Conservation (phyloP, 2,329 filamentous ascomycete species). For the Hymenoscyphus fraxineus region DNA sequence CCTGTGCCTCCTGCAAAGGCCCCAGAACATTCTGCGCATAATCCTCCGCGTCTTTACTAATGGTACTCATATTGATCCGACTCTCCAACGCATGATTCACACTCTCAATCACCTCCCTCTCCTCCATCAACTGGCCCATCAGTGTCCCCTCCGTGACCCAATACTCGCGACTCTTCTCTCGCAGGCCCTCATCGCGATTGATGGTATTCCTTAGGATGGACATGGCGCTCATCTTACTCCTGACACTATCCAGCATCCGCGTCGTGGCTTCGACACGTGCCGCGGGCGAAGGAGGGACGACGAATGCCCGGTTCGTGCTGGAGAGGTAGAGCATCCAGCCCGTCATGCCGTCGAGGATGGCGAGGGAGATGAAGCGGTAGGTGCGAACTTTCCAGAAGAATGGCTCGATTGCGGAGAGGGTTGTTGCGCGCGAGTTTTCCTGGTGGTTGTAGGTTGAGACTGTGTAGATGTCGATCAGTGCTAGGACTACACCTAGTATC, state of each 20-base stretch:
- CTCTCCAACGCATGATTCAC: conserved; percentile 64
- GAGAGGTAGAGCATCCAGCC: conserved; percentile 69
- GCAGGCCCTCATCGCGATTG: conserved; percentile 67
- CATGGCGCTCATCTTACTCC: conserved; percentile 66
- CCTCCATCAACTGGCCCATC: conserved; percentile 74
- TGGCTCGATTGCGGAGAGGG: conserved; percentile 61
- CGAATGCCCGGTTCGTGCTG: conserved; percentile 75
- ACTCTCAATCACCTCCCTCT: conserved; percentile 68
- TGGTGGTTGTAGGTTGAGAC: conserved; percentile 63
- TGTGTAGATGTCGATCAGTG: conserved; percentile 62
- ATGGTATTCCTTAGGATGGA: conserved; percentile 78
- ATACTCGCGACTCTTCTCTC: conserved; percentile 64
- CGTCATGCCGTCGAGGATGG: conserved; percentile 58
- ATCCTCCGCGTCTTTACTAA: conserved; percentile 60
- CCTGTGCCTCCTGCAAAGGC: conserved; percentile 9
- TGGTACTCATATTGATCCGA: conserved; percentile 58
- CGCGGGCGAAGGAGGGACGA: conserved; percentile 54
- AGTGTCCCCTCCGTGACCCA: conserved; percentile 75
- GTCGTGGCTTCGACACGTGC: conserved; percentile 63
- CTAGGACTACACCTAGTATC: conserved; percentile 55
- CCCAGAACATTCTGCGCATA: conserved; percentile 48
- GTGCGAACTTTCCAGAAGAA: conserved; percentile 68
- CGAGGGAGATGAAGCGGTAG: conserved; percentile 61
- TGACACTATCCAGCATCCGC: conserved; percentile 53
- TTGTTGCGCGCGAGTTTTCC: conserved; percentile 58